These are phyloP conservation scores for Colletotrichum viniferum DNA, from an alignment of 2,329 filamentous ascomycete species.

Conservation along the genomic window DNA sequence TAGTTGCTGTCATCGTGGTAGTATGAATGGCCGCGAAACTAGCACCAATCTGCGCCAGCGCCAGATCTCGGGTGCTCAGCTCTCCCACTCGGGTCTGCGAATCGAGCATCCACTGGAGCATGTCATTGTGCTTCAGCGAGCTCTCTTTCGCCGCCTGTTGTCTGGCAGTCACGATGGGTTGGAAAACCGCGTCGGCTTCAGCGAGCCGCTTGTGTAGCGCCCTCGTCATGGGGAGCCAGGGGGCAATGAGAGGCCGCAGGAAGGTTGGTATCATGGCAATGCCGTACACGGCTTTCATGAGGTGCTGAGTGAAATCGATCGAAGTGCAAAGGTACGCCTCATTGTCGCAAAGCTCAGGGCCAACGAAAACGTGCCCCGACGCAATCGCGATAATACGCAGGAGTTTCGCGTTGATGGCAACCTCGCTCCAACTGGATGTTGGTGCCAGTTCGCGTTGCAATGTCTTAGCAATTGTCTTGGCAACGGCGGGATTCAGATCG, in stretches of 20 bases:
- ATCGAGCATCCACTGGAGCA: conserved; percentile 51
- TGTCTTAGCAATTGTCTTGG: background rate
- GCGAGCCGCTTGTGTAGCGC: background rate
- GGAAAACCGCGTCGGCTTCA: background rate
- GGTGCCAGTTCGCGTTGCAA: background rate
- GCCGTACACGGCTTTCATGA: background rate
- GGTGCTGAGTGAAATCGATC: background rate
- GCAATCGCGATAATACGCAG: background rate
- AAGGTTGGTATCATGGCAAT: background rate
- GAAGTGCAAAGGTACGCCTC: background rate
- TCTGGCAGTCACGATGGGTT: background rate
- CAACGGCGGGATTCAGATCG: background rate
- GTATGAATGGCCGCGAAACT: conserved; percentile 57
- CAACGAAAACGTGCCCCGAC: background rate
- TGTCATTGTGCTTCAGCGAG: conserved; percentile 11
- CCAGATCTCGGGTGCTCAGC: conserved; percentile 37
- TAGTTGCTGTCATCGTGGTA: conserved; percentile 49
- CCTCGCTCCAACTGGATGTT: background rate
- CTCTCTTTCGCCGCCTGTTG: background rate
- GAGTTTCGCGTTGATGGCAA: background rate
- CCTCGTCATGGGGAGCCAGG: background rate
- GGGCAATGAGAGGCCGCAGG: background rate
- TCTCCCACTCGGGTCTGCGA: conserved; percentile 35
- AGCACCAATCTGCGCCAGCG: conserved; percentile 45
- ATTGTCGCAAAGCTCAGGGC: background rate